Evolutionary conservation across 2,329 filamentous ascomycete genomes (phyloP), one percentile per base, ranked within the genome.

Genomic region (Monosporascus sp.): DNA sequence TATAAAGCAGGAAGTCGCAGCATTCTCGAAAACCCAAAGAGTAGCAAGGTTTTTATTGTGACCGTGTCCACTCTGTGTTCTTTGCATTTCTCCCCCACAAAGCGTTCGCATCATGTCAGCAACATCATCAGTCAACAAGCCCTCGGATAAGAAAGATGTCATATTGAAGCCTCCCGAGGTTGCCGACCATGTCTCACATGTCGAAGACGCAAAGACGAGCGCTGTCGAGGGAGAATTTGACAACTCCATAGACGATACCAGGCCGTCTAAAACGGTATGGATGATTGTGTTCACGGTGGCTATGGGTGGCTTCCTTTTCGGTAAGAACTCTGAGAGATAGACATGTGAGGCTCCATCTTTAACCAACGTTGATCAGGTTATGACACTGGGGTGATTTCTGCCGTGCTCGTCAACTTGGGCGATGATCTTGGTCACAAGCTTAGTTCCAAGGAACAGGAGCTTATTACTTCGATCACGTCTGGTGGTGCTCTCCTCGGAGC

Each of bases 381-480:
- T 17, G 43, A 45, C 27, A 45, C 43, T 9, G 43, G 43, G 22
- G 43, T 45, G 11, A 45, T 45, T 45, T 45, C 68, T 20, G 75
- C 69, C 0, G 74, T 76, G 9, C 65, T 76, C 1, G 70, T 76
- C 15, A 70, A 69, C 44, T 64, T 75, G 22, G 60, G 65, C 25
- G 57, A 60, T 43, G 68, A 72, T 49, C 71, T 80, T 8, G 70
- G 71, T 27, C 66, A 70, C 35, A 65, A 65, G 7, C 63, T 77
- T 5, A 66, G 58, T 25, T 69, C 72, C 5, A 70, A 66, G 3
- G 75, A 81, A 54, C 73, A 77, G 56, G 76, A 81, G 57, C 65
- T 80, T 27, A 72, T 80, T 37, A 80, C 78, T 1, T 79, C 77
- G 0, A 69, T 80, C 18, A 77, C 73, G 20, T 77, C 73, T 6